phyloP scores from a whole-genome alignment of 805 yeast species.

The Starmerella khaoyaiensis region DNA sequence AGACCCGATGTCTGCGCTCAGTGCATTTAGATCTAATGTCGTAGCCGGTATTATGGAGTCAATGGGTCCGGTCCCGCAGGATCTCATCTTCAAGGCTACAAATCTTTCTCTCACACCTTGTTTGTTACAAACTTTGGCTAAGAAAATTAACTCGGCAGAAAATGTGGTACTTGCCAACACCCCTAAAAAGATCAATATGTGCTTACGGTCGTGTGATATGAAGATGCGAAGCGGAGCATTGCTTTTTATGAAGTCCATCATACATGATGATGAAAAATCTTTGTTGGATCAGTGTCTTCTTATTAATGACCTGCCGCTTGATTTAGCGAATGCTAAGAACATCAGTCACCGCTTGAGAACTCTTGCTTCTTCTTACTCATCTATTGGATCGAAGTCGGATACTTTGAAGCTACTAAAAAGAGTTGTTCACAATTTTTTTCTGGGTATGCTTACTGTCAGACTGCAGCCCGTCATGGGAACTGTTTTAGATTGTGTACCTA shows the following conservation, averaged over 20 bases:
- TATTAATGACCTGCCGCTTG: constrained; percentile 62
- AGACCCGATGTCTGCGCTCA: constrained; percentile 4
- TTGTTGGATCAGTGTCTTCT: constrained; percentile 38
- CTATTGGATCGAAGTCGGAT: constrained; percentile 23
- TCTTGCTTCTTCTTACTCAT: constrained; percentile 35
- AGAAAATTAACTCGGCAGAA: background rate
- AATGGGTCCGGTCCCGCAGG: background rate
- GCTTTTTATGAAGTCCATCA: constrained; percentile 4
- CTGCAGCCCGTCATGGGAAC: constrained; percentile 84
- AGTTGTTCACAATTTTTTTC: constrained; percentile 38
- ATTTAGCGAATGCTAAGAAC: constrained; percentile 60
- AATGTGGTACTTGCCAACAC: background rate
- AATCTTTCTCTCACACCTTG: background rate
- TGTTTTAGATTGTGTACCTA: constrained; percentile 47
- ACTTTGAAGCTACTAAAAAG: constrained; percentile 19
- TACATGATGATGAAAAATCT: constrained; percentile 1
- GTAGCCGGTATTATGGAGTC: constrained; percentile 1
- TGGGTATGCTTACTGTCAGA: constrained; percentile 60
- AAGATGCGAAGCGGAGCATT: constrained; percentile 15
- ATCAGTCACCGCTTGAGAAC: constrained; percentile 54
- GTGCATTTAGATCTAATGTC: constrained; percentile 6
- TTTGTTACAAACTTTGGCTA: background rate
- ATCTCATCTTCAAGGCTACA: background rate
- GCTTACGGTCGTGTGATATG: constrained; percentile 16
- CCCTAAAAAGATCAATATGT: background rate